Conservation (phyloP, 2,329 filamentous ascomycete species). For the Penicillium sp. region DNA sequence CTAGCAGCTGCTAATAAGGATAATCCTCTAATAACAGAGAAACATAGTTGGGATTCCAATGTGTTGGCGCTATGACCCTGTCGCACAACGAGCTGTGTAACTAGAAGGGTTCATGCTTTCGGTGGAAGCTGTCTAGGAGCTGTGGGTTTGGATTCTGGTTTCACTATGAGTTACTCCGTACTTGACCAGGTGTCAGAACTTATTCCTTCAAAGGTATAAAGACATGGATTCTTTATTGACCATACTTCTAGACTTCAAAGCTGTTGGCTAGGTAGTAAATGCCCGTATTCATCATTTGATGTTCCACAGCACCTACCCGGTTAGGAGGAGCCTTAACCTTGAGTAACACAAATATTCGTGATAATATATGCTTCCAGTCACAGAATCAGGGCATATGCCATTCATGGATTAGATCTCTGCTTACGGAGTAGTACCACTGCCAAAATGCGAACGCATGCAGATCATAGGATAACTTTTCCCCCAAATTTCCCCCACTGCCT, state of each 20-base stretch:
- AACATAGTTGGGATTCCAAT: neutral
- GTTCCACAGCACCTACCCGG: neutral
- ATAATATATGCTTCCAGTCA: neutral
- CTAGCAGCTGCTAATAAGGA: neutral
- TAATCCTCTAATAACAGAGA: neutral
- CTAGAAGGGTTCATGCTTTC: neutral
- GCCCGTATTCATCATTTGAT: neutral
- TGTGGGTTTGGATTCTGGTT: neutral
- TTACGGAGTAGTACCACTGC: conserved; percentile 10
- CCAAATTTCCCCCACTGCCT: neutral
- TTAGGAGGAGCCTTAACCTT: neutral
- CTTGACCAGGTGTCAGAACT: neutral
- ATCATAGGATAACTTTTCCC: conserved; percentile 10
- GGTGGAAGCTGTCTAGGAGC: neutral
- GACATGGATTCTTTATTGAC: neutral
- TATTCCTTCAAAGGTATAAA: neutral
- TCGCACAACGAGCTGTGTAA: neutral
- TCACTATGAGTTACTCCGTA: neutral
- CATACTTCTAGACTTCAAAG: neutral
- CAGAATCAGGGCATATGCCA: neutral
- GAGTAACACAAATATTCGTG: neutral
- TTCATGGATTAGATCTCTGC: neutral
- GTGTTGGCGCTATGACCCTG: neutral
- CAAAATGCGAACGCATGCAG: conserved; percentile 12
- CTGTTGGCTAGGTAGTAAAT: neutral